These are phyloP conservation scores for Picochlorum sp. DNA, from an alignment of 139 green algal genomes.

Conservation along the genomic window DNA sequence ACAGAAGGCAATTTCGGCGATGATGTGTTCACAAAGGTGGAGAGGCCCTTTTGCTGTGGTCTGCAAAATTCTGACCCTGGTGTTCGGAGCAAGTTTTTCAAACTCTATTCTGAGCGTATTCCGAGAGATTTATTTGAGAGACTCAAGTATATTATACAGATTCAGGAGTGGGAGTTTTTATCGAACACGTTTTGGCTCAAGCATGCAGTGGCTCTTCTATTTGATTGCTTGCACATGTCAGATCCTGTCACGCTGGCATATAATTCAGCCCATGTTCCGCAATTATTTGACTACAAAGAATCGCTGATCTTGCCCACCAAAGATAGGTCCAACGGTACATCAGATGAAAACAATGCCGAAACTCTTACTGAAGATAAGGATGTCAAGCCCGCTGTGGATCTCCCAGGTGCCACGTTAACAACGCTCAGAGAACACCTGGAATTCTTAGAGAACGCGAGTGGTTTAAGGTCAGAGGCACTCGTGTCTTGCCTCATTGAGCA, in stretches of 20 bases:
- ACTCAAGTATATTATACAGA: constrained; percentile 82
- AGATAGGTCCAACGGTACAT: background rate
- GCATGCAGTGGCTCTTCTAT: constrained; percentile 85
- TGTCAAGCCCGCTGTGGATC: background rate
- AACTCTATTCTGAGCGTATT: constrained; percentile 72
- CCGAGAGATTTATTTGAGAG: constrained; percentile 68
- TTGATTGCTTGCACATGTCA: constrained; percentile 69
- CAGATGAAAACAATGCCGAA: background rate
- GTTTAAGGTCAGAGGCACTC: constrained; percentile 36
- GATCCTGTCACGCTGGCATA: constrained; percentile 83
- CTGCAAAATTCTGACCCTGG: constrained; percentile 59
- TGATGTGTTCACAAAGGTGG: constrained; percentile 81
- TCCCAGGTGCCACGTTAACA: background rate
- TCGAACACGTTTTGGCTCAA: constrained; percentile 90
- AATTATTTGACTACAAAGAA: constrained; percentile 18
- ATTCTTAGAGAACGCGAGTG: constrained; percentile 18
- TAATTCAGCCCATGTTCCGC: constrained; percentile 70
- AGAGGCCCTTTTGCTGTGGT: constrained; percentile 81
- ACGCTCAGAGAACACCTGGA: constrained; percentile 5
- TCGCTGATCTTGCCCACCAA: constrained; percentile 1
- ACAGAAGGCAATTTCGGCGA: constrained; percentile 34
- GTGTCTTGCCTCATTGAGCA: constrained; percentile 74
- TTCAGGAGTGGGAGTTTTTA: constrained; percentile 89
- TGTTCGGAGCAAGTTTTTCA: constrained; percentile 76
- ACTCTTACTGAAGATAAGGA: background rate